Percentiles rank a stretch among this genome's conserved stretches.
phyloP scores from a whole-genome alignment of 2,329 filamentous ascomycete genomes.

The Neocucurbitaria cava region DNA sequence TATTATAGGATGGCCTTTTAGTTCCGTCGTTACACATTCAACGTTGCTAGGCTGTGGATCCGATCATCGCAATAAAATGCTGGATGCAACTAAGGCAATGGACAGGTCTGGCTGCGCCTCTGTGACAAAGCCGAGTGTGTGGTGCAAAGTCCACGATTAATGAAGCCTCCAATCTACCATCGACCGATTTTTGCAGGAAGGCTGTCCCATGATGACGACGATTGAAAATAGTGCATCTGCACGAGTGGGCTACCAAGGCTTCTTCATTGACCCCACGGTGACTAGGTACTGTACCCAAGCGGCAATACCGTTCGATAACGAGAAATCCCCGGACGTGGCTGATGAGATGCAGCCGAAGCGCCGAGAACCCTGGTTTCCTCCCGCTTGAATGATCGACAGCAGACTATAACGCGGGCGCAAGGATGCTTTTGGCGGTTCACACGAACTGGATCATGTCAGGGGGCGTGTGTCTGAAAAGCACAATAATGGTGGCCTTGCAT shows the following conservation, averaged over 20 bases:
- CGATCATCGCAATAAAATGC: slow-evolving; percentile 14
- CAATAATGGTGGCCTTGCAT: slow-evolving; percentile 32
- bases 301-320: slow-evolving; percentile 46
- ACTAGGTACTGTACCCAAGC: slow-evolving; percentile 36
- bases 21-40: slow-evolving; percentile 1
- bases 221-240: slow-evolving; percentile 14
- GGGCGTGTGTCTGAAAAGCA: slow-evolving; percentile 25
- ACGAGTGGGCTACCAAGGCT: slow-evolving; percentile 20
- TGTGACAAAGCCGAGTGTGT: slow-evolving; percentile 27
- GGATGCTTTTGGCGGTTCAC: slow-evolving; percentile 34
- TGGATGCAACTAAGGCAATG: slow-evolving; percentile 20
- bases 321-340: slow-evolving; percentile 47
- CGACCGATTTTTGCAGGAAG: slow-evolving; percentile 15
- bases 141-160: slow-evolving; percentile 4
- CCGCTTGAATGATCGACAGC: slow-evolving; percentile 47
- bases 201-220: slow-evolving; percentile 18
- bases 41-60: slow-evolving; percentile 11
- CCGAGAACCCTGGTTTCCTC: slow-evolving; percentile 43
- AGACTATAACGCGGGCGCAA: slow-evolving; percentile 38
- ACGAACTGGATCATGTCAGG: slow-evolving; percentile 43
- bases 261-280: slow-evolving; percentile 36
- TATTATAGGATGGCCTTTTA: slow-evolving; percentile 6
- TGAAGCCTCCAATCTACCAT: slow-evolving; percentile 18
- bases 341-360: slow-evolving; percentile 45
- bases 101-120: slow-evolving; percentile 22